Conservation (phyloP, 2,329 filamentous ascomycete species). For the Trichophyton rubrum region DNA sequence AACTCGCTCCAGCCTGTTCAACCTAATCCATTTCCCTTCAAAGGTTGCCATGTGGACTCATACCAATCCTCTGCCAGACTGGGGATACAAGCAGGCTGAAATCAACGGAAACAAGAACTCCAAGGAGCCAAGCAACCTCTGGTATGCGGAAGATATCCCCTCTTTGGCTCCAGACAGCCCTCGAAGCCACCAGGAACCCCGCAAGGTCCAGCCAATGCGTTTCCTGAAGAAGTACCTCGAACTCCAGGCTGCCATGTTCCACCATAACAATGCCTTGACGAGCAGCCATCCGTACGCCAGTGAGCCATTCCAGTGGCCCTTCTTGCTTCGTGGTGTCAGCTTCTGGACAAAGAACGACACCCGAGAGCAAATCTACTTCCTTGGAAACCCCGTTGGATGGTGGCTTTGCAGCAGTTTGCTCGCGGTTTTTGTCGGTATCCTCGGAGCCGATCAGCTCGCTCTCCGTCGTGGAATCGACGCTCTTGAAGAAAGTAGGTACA, state of each 20-base stretch:
- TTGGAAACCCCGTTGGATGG: constrained; percentile 94
- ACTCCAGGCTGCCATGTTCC: constrained; percentile 96
- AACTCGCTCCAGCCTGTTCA: constrained; percentile 85
- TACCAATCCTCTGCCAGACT: constrained; percentile 85
- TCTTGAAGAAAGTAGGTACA: constrained; percentile 75
- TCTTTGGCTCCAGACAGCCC: constrained; percentile 58
- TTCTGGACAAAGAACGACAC: constrained; percentile 99
- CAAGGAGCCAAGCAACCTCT: constrained; percentile 77
- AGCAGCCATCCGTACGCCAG: constrained; percentile 94
- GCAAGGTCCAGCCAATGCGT: constrained; percentile 67
- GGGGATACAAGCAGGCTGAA: constrained; percentile 93
- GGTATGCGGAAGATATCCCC: constrained; percentile 86
- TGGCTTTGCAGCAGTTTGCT: constrained; percentile 88
- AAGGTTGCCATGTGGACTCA: constrained; percentile 99
- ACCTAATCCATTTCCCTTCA: constrained; percentile 83
- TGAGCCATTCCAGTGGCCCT: constrained; percentile 93
- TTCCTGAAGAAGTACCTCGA: constrained; percentile 95
- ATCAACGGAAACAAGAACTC: constrained; percentile 99
- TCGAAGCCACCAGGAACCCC: constrained; percentile 62
- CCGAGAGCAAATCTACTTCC: constrained; percentile 93
- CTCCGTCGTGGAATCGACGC: constrained; percentile 87
- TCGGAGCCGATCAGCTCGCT: constrained; percentile 86
- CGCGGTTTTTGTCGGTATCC: constrained; percentile 83
- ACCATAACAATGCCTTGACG: constrained; percentile 96
- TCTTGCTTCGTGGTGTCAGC: constrained; percentile 89